Percentiles rank a stretch among this genome's conserved stretches.
phyloP scores from a whole-genome alignment of 176 grass and related monocot genomes.

The Thalia dealbata region DNA sequence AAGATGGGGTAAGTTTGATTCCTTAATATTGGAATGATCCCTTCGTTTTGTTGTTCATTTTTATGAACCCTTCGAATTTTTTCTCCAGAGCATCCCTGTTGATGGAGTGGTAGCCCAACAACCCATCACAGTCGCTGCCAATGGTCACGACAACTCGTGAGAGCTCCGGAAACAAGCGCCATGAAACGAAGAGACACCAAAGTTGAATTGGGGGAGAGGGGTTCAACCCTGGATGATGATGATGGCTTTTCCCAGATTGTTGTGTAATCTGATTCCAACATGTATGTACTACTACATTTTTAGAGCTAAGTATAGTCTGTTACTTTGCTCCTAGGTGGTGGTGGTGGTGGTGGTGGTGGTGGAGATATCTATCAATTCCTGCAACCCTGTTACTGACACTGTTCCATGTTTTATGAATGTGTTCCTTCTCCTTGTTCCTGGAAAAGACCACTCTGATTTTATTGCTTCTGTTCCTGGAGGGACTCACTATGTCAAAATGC shows the following conservation, averaged over 20 bases:
- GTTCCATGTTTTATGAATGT: not conserved
- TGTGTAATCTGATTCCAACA: not conserved
- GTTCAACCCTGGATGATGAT: not conserved
- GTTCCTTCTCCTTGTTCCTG: not conserved
- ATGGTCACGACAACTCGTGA: not conserved
- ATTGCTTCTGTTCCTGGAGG: too few species aligned
- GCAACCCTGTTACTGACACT: not conserved
- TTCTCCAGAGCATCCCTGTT: not conserved
- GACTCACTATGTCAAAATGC: too few species aligned
- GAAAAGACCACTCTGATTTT: too few species aligned
- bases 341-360: not conserved
- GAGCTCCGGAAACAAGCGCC: not conserved
- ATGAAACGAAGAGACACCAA: not conserved
- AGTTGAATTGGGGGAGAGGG: not conserved
- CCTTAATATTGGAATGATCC: not conserved
- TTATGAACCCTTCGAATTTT: not conserved
- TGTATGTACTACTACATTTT: not conserved
- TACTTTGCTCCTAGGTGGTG: not conserved
- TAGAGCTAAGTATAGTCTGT: not conserved
- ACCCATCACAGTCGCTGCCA: not conserved
- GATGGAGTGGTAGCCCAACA: not conserved
- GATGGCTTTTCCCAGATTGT: not conserved
- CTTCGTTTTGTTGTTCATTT: not conserved
- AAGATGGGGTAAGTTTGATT: slow-evolving; percentile 48
- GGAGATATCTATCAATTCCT: not conserved